Evolutionary conservation across 2,329 filamentous ascomycete genomes (phyloP).

Genomic region (Pestalotiopsis sp.): DNA sequence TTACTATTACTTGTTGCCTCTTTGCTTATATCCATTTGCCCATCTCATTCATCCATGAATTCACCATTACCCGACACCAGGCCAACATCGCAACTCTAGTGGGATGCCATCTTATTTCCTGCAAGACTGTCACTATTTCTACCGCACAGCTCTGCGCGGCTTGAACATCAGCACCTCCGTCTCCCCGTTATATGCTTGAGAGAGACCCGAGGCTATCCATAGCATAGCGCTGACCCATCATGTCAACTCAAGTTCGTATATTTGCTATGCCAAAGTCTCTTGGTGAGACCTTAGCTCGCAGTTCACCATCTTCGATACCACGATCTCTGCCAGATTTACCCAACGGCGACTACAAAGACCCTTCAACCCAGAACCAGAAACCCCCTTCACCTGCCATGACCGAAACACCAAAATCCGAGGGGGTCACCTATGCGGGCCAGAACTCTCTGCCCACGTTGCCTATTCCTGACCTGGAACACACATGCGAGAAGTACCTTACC

Average conservation of each 20-base stretch:
- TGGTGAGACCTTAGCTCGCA: slow-evolving; percentile 64
- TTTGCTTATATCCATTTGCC: slow-evolving; percentile 13
- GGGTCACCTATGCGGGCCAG: slow-evolving; percentile 87
- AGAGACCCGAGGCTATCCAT: slow-evolving; percentile 43
- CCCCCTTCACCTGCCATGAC: slow-evolving; percentile 31
- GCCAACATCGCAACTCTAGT: slow-evolving; percentile 34
- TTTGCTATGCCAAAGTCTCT: slow-evolving; percentile 74
- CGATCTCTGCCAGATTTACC: slow-evolving; percentile 38
- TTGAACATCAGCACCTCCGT: slow-evolving; percentile 79
- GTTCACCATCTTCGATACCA: slow-evolving; percentile 36
- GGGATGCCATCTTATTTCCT: slow-evolving; percentile 80
- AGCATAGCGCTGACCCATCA: slow-evolving; percentile 39
- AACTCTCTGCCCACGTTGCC: slow-evolving; percentile 88
- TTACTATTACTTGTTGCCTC: not conserved
- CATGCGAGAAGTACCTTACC: slow-evolving; percentile 76
- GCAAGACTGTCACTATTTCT: slow-evolving; percentile 92
- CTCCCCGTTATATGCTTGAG: slow-evolving; percentile 72
- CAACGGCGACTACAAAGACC: slow-evolving; percentile 24
- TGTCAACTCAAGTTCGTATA: slow-evolving; percentile 67
- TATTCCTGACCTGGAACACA: slow-evolving; percentile 82
- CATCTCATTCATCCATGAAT: slow-evolving; percentile 13
- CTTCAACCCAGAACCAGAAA: slow-evolving; percentile 30
- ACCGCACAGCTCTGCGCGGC: slow-evolving; percentile 83
- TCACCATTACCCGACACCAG: slow-evolving; percentile 9
- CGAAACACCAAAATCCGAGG: slow-evolving; percentile 58